Percentiles rank a stretch among this genome's conserved stretches.
phyloP scores from a whole-genome alignment of 2,329 filamentous ascomycete species.

The Colletotrichum aenigma region DNA sequence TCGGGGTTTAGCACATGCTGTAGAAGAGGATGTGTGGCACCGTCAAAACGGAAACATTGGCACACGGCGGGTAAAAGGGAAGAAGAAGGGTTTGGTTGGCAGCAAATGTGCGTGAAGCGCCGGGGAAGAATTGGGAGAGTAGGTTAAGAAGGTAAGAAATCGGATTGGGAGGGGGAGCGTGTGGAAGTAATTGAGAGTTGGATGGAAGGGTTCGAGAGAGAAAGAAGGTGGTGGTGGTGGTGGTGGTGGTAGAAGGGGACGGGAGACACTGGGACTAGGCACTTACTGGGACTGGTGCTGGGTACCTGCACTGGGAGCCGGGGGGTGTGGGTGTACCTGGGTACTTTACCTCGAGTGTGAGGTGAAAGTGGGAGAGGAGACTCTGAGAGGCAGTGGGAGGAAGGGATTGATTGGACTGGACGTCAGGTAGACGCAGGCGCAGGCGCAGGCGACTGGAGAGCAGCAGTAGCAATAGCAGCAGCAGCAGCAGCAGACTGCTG shows the following conservation, averaged over 20 bases:
- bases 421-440: slow-evolving; percentile 1
- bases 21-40: slow-evolving; percentile 18
- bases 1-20: slow-evolving; percentile 21
- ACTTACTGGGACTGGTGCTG: not conserved
- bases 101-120: slow-evolving; percentile 2
- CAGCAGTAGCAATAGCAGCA: not conserved
- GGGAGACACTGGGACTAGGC: not conserved
- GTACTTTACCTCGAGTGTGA: not conserved
- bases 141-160: slow-evolving; percentile 9
- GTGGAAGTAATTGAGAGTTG: slow-evolving; percentile 9
- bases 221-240: not conserved
- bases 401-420: slow-evolving; percentile 6
- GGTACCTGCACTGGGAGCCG: not conserved
- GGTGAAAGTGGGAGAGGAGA: not conserved
- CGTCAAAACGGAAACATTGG: slow-evolving; percentile 15
- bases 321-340: not conserved
- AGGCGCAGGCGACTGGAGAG: slow-evolving; percentile 2
- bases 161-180: not conserved
- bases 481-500: not conserved
- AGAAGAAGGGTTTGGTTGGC: not conserved
- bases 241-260: not conserved
- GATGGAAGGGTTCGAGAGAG: slow-evolving; percentile 12
- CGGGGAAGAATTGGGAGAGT: not conserved
- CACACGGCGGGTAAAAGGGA: slow-evolving; percentile 1
- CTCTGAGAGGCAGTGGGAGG: not conserved